phyloP scores from a whole-genome alignment of 2,329 filamentous ascomycete genomes.

The Ophiostoma himal-ulmi region DNA sequence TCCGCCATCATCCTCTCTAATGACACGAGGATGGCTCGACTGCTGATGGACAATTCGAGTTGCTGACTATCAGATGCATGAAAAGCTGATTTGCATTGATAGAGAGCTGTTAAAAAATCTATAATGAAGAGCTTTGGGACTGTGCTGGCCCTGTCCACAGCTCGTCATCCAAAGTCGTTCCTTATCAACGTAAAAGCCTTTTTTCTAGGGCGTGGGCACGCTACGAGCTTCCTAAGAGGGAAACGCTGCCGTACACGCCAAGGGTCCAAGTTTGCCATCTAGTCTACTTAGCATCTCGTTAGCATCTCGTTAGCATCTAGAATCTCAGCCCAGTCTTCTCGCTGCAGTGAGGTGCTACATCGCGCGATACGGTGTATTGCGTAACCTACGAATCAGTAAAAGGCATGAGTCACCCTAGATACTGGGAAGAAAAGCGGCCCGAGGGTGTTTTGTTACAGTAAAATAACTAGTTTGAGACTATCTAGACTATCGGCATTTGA shows the following conservation, averaged over 20 bases:
- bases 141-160: neutral
- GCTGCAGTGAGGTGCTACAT: neutral
- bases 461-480: neutral
- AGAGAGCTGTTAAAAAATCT: neutral
- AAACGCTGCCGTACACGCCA: neutral
- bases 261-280: neutral
- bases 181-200: neutral
- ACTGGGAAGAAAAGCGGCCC: neutral
- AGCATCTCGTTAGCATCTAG: neutral
- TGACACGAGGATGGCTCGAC: neutral
- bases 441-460: neutral
- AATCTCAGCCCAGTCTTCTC: neutral
- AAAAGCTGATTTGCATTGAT: no score
- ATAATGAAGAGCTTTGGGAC: neutral
- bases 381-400: neutral
- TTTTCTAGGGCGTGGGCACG: neutral
- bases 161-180: neutral
- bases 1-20: neutral
- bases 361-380: neutral
- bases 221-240: conserved; percentile 7
- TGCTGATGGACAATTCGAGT: neutral
- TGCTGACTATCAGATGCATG: neutral
- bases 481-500: neutral
- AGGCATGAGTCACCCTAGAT: conserved; percentile 4
- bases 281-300: neutral